Percentiles rank a stretch among this genome's conserved stretches.
These are phyloP conservation scores for Pulveroboletus ravenelii DNA, from an alignment of 768 basidiomycete genomes.

Conservation along the genomic window DNA sequence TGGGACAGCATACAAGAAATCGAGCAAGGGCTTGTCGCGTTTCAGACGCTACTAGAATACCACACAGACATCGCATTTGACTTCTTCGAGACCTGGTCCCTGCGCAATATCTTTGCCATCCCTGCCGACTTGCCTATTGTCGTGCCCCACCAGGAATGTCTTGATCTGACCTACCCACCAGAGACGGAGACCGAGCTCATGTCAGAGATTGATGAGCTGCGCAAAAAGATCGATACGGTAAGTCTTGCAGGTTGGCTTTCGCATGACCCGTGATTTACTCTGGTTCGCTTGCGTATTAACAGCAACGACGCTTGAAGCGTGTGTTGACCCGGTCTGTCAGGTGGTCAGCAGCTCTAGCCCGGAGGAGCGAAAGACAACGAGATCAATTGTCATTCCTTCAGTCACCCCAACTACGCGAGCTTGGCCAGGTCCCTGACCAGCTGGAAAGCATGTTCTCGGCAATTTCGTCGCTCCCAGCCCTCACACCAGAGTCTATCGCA, in stretches of 20 bases:
- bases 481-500: slow-evolving; percentile 37
- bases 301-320: slow-evolving; percentile 68
- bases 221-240: slow-evolving; percentile 66
- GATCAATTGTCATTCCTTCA: slow-evolving; percentile 43
- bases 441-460: slow-evolving; percentile 43
- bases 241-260: slow-evolving; percentile 25
- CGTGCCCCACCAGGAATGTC: slow-evolving; percentile 67
- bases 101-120: slow-evolving; percentile 83
- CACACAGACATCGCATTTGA: slow-evolving; percentile 91
- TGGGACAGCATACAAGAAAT: slow-evolving; percentile 66
- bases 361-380: slow-evolving; percentile 42
- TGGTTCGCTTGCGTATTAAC: slow-evolving; percentile 3
- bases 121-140: slow-evolving; percentile 65
- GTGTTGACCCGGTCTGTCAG: slow-evolving; percentile 51
- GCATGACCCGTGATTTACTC: slow-evolving; percentile 6
- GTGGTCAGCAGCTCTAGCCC: slow-evolving; percentile 41
- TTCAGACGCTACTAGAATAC: slow-evolving; percentile 83
- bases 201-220: slow-evolving; percentile 63
- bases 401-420: slow-evolving; percentile 35
- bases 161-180: slow-evolving; percentile 60
- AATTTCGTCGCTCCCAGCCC: slow-evolving; percentile 46
- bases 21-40: slow-evolving; percentile 76
- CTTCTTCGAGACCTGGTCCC: slow-evolving; percentile 85
- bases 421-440: slow-evolving; percentile 38
- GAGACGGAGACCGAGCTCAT: slow-evolving; percentile 57